Percentiles rank a stretch among this genome's conserved stretches.
phyloP scores from a whole-genome alignment of 441 rosid genomes.

The Adansonia gregorii region DNA sequence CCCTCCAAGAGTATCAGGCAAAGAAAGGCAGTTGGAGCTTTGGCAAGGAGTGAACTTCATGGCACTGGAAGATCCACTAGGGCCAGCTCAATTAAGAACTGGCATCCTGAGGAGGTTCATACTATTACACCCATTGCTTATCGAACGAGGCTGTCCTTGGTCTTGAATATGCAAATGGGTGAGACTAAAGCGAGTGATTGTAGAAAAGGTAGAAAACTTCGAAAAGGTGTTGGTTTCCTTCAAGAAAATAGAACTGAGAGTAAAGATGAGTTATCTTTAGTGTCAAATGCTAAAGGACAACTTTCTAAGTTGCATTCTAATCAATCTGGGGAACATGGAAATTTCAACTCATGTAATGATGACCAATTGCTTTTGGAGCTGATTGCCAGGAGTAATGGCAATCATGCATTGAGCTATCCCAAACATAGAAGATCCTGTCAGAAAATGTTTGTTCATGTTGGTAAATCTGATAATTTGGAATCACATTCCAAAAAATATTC shows the following conservation, averaged over 20 bases:
- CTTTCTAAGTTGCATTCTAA: constrained; percentile 21
- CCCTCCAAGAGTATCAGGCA: constrained; percentile 31
- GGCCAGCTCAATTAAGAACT: constrained; percentile 39
- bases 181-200: constrained; percentile 30
- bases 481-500: constrained; percentile 31
- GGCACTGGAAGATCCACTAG: constrained; percentile 31
- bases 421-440: constrained; percentile 61
- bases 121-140: constrained; percentile 42
- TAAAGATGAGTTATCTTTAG: constrained; percentile 27
- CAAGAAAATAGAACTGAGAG: constrained; percentile 30
- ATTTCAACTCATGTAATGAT: constrained; percentile 22
- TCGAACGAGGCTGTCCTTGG: constrained; percentile 50
- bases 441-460: constrained; percentile 38
- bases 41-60: constrained; percentile 35
- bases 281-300: constrained; percentile 33
- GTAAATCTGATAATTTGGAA: constrained; percentile 33
- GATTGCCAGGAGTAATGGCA: constrained; percentile 33
- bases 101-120: constrained; percentile 34
- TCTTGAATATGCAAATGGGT: constrained; percentile 27
- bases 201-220: constrained; percentile 28
- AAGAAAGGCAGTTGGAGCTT: constrained; percentile 30
- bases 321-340: constrained; percentile 28
- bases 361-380: constrained; percentile 28
- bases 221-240: constrained; percentile 24
- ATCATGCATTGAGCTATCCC: constrained; percentile 35